Percentiles rank a stretch among this genome's conserved stretches.
Conservation (phyloP, 257 asterid genomes). For the Jasminum sambac region DNA sequence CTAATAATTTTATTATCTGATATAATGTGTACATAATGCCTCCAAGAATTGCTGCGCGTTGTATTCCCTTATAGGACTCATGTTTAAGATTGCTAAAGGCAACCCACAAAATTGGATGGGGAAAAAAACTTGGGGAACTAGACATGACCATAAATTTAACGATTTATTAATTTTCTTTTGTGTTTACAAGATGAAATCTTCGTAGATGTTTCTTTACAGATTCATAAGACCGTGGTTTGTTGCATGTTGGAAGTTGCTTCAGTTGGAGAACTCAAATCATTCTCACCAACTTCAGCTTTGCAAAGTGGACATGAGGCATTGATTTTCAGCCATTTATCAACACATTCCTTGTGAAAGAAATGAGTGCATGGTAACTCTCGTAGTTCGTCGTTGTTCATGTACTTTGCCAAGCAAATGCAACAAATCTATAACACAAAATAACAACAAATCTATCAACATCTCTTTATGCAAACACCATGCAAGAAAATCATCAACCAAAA, state of each 20-base stretch:
- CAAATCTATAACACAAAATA: constrained; percentile 58
- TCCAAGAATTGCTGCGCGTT: neutral
- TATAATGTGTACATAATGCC: neutral
- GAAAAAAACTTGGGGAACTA: no score
- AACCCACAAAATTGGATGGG: neutral
- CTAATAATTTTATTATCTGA: neutral
- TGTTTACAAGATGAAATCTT: neutral
- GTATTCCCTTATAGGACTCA: neutral
- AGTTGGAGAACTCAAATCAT: constrained; percentile 50
- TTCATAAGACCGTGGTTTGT: constrained; percentile 16
- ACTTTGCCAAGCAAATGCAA: constrained; percentile 87
- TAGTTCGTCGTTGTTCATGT: constrained; percentile 82
- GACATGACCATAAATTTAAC: neutral
- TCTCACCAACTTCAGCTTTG: constrained; percentile 92
- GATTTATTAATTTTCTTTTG: no score
- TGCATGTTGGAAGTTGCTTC: constrained; percentile 56
- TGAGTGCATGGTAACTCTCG: constrained; percentile 83
- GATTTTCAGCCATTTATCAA: constrained; percentile 91
- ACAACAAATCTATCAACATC: neutral
- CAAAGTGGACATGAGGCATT: constrained; percentile 94
- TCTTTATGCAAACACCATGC: no score
- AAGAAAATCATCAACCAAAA: no score
- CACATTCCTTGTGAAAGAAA: constrained; percentile 91
- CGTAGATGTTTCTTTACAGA: neutral
- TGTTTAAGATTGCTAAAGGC: neutral